Percentiles rank a stretch among this genome's conserved stretches.
Evolutionary conservation across 2,329 filamentous ascomycete species (phyloP).

Genomic region (Talaromyces funiculosus): DNA sequence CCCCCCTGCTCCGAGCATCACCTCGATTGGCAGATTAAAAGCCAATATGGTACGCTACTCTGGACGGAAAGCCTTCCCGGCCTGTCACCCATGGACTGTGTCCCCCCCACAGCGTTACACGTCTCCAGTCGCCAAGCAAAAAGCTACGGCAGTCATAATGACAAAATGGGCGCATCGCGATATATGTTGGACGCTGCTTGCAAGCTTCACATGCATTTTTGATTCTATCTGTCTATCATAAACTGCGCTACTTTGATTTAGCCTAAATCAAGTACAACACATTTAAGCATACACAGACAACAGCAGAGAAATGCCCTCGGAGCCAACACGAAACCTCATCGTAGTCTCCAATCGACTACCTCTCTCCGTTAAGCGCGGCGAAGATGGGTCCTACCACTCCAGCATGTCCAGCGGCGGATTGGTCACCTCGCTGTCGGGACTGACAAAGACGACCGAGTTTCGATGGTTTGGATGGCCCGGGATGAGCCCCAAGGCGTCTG

Average conservation of each 20-base stretch:
- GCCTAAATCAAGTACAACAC: no score
- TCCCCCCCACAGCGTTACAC: neutral
- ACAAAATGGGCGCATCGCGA: neutral
- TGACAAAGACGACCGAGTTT: slow-evolving; percentile 83
- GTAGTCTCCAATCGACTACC: slow-evolving; percentile 88
- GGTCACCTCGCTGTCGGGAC: slow-evolving; percentile 79
- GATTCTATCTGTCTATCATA: neutral
- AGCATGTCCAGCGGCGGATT: slow-evolving; percentile 88
- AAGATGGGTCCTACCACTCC: slow-evolving; percentile 77
- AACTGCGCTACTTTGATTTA: neutral
- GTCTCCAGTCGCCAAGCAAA: neutral
- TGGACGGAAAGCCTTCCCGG: neutral
- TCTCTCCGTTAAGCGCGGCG: slow-evolving; percentile 81
- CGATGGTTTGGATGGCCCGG: slow-evolving; percentile 98
- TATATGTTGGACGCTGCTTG: neutral
- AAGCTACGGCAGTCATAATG: neutral
- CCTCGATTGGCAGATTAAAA: no score
- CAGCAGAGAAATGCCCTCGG: slow-evolving; percentile 14
- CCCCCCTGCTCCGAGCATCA: neutral
- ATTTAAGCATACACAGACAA: no score
- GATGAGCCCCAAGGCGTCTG: slow-evolving; percentile 69
- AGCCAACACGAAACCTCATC: slow-evolving; percentile 41
- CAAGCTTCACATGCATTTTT: neutral
- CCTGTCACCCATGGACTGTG: neutral
- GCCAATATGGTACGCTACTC: neutral